Evolutionary conservation across 2,329 filamentous ascomycete species (phyloP), one percentile per base, ranked within the genome.

Genomic region (Ciborinia camelliae): DNA sequence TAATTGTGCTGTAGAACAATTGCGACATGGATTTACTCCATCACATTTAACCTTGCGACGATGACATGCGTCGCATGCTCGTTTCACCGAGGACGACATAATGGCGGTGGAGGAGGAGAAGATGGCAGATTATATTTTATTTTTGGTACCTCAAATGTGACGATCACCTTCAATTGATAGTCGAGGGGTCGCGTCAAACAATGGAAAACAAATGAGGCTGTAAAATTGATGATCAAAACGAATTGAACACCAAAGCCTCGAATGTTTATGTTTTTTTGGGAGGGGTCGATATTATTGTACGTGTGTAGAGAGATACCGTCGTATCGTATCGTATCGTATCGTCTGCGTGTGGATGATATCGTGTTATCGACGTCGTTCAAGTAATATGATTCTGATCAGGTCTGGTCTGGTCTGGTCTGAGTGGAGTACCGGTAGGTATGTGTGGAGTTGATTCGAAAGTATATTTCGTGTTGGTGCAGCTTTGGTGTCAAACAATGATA

Each of bases 11-110:
- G 87, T 84, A 15, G 82, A 81, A 77, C 89, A 91, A 76, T 90
- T 90, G 66, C 85, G 83, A 76, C 89, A 92, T 26, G 89, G 88
- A 71, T 87, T 87, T 73, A 86, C 80, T 65, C 87, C 87, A 73
- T 90, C 87, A 74, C 88, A 90, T 75, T 89, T 90, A 74, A 90
- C 88, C 76, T 90, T 90, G 75, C 88, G 85, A 69, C 87, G 86
- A 79, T 90, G 88, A 75, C 88, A 90, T 72, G 87, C 87, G 76
- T 90, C 88, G 78, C 88, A 90, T 66, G 88, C 88, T 73, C 86
- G 78, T 69, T 81, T 81, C 47, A 81, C 77, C 39, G 79, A 75
- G 65, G 74, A 73, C 69, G 74, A 73, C 28, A 43, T 58, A 18
- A 54, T 39, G 35, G 41, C 1, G 45, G n/a, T 4, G 32, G 58